Evolutionary conservation across 495 filamentous ascomycete species (phyloP).

Genomic region (Penicillium silybi): DNA sequence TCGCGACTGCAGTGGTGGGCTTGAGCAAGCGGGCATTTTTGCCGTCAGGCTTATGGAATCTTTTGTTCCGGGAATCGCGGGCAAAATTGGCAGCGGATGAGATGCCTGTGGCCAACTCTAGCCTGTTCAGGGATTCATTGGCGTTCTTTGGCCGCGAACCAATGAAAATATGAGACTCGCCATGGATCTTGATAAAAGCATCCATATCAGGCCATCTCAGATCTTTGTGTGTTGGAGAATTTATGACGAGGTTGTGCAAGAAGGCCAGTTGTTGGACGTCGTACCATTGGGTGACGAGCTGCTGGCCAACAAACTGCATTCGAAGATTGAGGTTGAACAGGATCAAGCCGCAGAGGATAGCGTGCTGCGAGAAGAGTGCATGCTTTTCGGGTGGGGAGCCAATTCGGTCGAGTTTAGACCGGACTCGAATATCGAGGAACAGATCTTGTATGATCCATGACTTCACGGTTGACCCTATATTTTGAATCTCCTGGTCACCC

Average conservation of each 20-base stretch:
- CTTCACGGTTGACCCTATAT: slow-evolving; percentile 13
- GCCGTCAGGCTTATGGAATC: slow-evolving; percentile 18
- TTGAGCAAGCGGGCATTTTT: slow-evolving; percentile 22
- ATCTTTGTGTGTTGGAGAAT: slow-evolving; percentile 13
- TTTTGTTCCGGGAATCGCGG: slow-evolving; percentile 19
- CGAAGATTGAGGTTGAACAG: slow-evolving; percentile 23
- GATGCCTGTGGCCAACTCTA: slow-evolving; percentile 26
- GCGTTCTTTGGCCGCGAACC: slow-evolving; percentile 25
- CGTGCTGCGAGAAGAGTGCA: slow-evolving; percentile 25
- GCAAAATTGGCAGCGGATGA: slow-evolving; percentile 26
- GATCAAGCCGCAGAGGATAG: slow-evolving; percentile 27
- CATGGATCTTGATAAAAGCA: slow-evolving; percentile 30
- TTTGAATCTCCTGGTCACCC: slow-evolving; percentile 22
- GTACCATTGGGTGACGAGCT: slow-evolving; percentile 27
- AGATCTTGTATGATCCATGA: slow-evolving; percentile 25
- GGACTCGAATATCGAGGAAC: slow-evolving; percentile 17
- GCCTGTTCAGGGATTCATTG: slow-evolving; percentile 23
- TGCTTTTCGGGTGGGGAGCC: slow-evolving; percentile 20
- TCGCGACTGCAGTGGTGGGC: slow-evolving; percentile 22
- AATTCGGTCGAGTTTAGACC: background rate
- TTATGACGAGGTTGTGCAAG: slow-evolving; percentile 23
- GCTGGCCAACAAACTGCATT: slow-evolving; percentile 24
- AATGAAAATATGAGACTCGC: slow-evolving; percentile 30
- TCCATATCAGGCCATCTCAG: slow-evolving; percentile 34
- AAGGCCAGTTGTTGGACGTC: slow-evolving; percentile 29